phyloP scores from a whole-genome alignment of 2,329 filamentous ascomycete genomes.

The Cytospora piceicola region DNA sequence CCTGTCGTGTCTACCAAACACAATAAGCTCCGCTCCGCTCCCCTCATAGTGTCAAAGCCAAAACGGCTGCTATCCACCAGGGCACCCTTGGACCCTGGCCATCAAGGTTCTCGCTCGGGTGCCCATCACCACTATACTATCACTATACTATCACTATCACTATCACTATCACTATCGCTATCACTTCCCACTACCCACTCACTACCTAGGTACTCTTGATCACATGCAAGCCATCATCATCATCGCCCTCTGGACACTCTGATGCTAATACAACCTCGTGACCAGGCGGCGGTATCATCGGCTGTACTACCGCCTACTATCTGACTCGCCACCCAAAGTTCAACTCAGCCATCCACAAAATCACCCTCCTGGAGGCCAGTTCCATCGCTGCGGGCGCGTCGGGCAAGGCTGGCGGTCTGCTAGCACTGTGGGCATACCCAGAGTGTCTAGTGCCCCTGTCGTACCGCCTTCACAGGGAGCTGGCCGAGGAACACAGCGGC shows the following conservation, averaged over 20 bases:
- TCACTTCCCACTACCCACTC: background rate
- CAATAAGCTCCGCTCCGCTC: background rate
- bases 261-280: slow-evolving; percentile 6
- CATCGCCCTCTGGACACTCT: background rate
- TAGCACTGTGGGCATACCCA: slow-evolving; percentile 92
- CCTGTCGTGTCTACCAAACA: background rate
- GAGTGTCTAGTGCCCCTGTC: slow-evolving; percentile 81
- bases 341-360: slow-evolving; percentile 71
- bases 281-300: slow-evolving; percentile 88
- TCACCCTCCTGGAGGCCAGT: slow-evolving; percentile 86
- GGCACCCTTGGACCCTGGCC: slow-evolving; percentile 10
- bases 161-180: no score
- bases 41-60: background rate
- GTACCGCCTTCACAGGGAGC: slow-evolving; percentile 78
- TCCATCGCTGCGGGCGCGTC: slow-evolving; percentile 88
- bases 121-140: background rate
- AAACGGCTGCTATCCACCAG: background rate
- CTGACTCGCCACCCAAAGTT: slow-evolving; percentile 84
- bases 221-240: slow-evolving; percentile 17
- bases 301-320: slow-evolving; percentile 88
- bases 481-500: slow-evolving; percentile 84
- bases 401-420: slow-evolving; percentile 89
- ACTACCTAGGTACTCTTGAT: no score
- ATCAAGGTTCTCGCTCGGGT: background rate
- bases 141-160: background rate